These are phyloP conservation scores for Sarcomyxa edulis DNA, from an alignment of 768 basidiomycete genomes.

Conservation along the genomic window DNA sequence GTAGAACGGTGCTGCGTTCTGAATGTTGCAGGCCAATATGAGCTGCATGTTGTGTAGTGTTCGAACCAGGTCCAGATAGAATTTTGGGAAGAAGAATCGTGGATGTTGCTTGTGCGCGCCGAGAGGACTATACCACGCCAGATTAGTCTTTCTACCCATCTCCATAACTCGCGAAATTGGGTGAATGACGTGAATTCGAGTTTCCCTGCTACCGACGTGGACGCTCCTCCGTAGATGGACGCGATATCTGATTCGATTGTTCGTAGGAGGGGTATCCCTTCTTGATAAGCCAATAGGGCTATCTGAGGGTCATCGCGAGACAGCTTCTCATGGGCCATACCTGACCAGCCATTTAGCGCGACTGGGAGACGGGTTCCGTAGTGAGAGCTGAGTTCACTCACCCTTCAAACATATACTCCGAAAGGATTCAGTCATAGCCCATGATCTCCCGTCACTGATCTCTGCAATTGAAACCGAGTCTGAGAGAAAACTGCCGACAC, in stretches of 20 bases:
- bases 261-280: slow-evolving; percentile 50
- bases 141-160: slow-evolving; percentile 80
- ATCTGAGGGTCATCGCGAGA: slow-evolving; percentile 37
- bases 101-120: slow-evolving; percentile 38
- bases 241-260: slow-evolving; percentile 40
- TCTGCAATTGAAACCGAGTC: slow-evolving; percentile 40
- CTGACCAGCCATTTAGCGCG: slow-evolving; percentile 29
- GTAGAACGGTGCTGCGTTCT: slow-evolving; percentile 71
- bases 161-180: slow-evolving; percentile 77
- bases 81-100: slow-evolving; percentile 22
- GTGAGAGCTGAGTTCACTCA: slow-evolving; percentile 21
- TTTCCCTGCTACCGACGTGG: slow-evolving; percentile 24
- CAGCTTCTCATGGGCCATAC: slow-evolving; percentile 71
- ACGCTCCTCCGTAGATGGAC: slow-evolving; percentile 11
- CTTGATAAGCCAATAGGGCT: slow-evolving; percentile 54
- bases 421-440: slow-evolving; percentile 69
- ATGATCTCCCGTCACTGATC: slow-evolving; percentile 63
- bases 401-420: slow-evolving; percentile 79
- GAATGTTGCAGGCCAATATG: slow-evolving; percentile 77
- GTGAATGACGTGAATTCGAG: slow-evolving; percentile 52
- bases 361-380: background rate
- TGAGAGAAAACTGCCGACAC: slow-evolving; percentile 45
- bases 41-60: slow-evolving; percentile 55
- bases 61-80: slow-evolving; percentile 60
- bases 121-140: slow-evolving; percentile 73